These are phyloP conservation scores for Hypoxylon sp. DNA, from an alignment of 2,329 filamentous ascomycete genomes.

Conservation along the genomic window DNA sequence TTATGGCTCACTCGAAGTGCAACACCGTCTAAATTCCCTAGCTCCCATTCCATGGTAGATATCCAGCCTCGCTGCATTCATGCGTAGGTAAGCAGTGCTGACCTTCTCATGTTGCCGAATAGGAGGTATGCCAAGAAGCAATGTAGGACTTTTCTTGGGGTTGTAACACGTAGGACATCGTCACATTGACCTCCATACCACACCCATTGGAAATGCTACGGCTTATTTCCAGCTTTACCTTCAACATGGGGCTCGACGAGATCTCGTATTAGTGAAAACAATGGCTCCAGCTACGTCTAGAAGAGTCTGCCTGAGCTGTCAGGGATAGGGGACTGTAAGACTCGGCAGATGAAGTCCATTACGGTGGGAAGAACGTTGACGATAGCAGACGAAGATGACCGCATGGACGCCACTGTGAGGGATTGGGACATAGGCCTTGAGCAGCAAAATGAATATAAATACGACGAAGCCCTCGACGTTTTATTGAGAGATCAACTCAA, in stretches of 20 bases:
- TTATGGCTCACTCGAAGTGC: not conserved
- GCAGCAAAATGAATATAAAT: constrained; percentile 14
- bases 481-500: not conserved
- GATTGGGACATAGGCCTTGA: too few species aligned
- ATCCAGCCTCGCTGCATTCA: not conserved
- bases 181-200: not conserved
- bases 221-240: constrained; percentile 2
- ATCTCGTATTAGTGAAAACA: not conserved
- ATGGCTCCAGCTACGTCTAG: not conserved
- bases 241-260: not conserved
- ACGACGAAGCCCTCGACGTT: not conserved
- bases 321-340: not conserved
- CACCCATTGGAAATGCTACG: not conserved
- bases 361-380: not conserved
- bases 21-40: not conserved
- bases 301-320: not conserved
- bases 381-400: not conserved
- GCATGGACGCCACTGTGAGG: not conserved
- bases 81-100: not conserved
- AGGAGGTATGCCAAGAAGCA: not conserved
- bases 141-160: not conserved
- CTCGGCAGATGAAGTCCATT: not conserved
- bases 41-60: not conserved
- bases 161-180: not conserved
- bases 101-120: not conserved